Evolutionary conservation across 306 rosid genomes (phyloP).

Genomic region (Alnus rubra): DNA sequence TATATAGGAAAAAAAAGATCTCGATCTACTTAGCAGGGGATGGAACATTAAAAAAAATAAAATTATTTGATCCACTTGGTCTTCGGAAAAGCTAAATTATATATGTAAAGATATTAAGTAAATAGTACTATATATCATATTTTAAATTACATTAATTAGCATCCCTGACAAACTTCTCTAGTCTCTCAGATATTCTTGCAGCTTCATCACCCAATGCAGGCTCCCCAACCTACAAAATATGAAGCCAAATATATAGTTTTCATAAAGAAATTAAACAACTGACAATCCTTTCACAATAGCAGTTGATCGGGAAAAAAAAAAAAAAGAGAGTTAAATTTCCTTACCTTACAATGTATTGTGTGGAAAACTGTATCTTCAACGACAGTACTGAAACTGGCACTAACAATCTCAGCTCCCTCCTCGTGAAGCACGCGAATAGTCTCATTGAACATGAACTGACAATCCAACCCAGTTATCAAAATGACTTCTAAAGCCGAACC

Average conservation of each 20-base stretch:
- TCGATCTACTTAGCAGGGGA: background rate
- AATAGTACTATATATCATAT: background rate
- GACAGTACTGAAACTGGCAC: conserved; percentile 48
- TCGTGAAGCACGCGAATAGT: conserved; percentile 55
- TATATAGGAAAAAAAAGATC: background rate
- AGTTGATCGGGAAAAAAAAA: no score
- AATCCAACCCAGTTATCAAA: conserved; percentile 58
- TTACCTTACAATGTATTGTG: conserved; percentile 59
- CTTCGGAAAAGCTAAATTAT: background rate
- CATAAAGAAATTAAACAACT: no score
- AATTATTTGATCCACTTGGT: background rate
- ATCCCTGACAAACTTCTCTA: conserved; percentile 41
- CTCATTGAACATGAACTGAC: conserved; percentile 49
- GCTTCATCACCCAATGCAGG: conserved; percentile 23
- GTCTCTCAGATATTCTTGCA: conserved; percentile 51
- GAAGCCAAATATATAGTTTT: background rate
- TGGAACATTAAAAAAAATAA: background rate
- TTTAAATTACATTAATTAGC: conserved; percentile 10
- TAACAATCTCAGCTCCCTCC: conserved; percentile 63
- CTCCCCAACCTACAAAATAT: conserved; percentile 43
- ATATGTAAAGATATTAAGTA: background rate
- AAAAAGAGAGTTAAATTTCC: background rate
- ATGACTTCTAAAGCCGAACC: conserved; percentile 52
- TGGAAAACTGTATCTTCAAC: conserved; percentile 47
- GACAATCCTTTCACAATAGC: background rate